Conservation (phyloP, 2,329 filamentous ascomycete genomes). For the Penicillium sp. region DNA sequence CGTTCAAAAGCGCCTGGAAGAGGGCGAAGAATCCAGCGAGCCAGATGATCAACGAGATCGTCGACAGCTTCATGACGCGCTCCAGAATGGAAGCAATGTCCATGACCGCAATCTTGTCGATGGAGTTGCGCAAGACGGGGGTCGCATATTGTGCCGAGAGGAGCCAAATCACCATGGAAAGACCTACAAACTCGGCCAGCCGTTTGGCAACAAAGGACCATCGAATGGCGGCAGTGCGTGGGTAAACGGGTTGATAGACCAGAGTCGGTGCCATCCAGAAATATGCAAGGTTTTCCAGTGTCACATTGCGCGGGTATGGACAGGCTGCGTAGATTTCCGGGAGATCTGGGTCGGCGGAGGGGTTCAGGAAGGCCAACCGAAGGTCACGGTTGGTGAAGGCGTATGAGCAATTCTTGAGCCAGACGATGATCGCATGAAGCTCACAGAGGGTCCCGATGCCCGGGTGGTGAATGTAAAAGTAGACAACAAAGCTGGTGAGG, state of each 20-base stretch:
- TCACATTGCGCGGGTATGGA: slow-evolving; percentile 88
- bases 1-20: slow-evolving; percentile 90
- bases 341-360: slow-evolving; percentile 60
- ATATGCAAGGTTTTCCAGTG: slow-evolving; percentile 77
- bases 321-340: slow-evolving; percentile 77
- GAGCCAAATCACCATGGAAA: slow-evolving; percentile 91
- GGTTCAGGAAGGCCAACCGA: slow-evolving; percentile 81
- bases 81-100: slow-evolving; percentile 79
- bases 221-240: slow-evolving; percentile 70
- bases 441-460: slow-evolving; percentile 87
- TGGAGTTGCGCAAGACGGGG: slow-evolving; percentile 80
- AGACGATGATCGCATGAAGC: slow-evolving; percentile 87
- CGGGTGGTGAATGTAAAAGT: slow-evolving; percentile 86
- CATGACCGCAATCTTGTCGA: slow-evolving; percentile 76
- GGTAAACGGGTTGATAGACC: slow-evolving; percentile 95
- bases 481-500: slow-evolving; percentile 78
- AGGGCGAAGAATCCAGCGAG: slow-evolving; percentile 94
- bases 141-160: slow-evolving; percentile 90
- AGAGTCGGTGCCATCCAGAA: slow-evolving; percentile 98
- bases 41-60: slow-evolving; percentile 94
- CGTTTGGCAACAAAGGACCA: slow-evolving; percentile 87
- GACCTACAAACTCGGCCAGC: slow-evolving; percentile 65
- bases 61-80: slow-evolving; percentile 87
- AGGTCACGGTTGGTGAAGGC: slow-evolving; percentile 95
- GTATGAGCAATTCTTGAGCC: slow-evolving; percentile 93